Conservation (phyloP, 192 early-diverging fungal species). For the Backusella australiensis region DNA sequence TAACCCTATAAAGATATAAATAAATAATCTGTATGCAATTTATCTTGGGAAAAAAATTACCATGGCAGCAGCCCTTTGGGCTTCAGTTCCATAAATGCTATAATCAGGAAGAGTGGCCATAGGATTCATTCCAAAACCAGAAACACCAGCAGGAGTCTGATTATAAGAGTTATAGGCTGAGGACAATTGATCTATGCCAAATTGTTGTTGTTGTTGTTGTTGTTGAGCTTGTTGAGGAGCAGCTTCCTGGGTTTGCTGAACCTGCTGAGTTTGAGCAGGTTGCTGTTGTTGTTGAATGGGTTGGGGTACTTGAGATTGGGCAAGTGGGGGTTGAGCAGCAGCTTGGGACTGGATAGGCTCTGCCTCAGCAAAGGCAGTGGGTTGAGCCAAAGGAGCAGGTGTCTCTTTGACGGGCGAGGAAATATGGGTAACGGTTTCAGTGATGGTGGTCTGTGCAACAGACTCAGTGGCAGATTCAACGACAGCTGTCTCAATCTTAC, state of each 20-base stretch:
- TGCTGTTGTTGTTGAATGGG: slow-evolving; percentile 10
- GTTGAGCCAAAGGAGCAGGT: neutral
- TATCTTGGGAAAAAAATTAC: neutral
- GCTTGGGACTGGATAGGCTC: neutral
- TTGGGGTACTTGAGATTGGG: neutral
- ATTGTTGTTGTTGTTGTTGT: slow-evolving; percentile 40
- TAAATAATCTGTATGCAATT: neutral
- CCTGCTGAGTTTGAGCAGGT: neutral
- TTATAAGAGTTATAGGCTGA: slow-evolving; percentile 54
- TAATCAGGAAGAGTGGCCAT: slow-evolving; percentile 53
- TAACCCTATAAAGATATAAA: slow-evolving; percentile 20
- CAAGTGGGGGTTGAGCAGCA: neutral
- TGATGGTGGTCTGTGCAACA: slow-evolving; percentile 8
- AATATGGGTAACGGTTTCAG: neutral
- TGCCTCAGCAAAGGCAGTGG: neutral
- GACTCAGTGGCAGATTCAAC: slow-evolving; percentile 28
- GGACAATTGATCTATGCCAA: slow-evolving; percentile 46
- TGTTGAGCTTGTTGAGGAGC: slow-evolving; percentile 28
- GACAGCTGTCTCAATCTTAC: slow-evolving; percentile 28
- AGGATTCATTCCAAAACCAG: slow-evolving; percentile 54
- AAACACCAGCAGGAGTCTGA: slow-evolving; percentile 44
- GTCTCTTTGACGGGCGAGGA: neutral
- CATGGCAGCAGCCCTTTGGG: slow-evolving; percentile 53
- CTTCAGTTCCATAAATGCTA: slow-evolving; percentile 62
- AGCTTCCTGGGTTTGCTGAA: neutral